phyloP scores from a whole-genome alignment of 441 rosid genomes.

The Isatis lusitanica region DNA sequence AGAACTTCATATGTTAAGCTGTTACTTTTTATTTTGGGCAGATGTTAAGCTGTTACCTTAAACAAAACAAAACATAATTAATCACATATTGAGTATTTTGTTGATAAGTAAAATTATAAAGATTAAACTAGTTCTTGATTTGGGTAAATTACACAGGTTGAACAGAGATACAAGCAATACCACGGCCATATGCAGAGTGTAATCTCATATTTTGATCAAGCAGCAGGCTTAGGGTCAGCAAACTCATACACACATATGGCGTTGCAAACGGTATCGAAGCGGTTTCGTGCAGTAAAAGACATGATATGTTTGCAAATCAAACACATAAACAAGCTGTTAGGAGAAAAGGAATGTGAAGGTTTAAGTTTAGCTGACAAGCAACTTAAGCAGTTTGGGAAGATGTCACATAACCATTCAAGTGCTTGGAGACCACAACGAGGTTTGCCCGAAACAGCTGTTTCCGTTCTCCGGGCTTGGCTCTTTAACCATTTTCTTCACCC shows the following conservation, averaged over 20 bases:
- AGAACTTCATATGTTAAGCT: neutral
- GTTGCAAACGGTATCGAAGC: conserved; percentile 64
- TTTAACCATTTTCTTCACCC: conserved; percentile 72
- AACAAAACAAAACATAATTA: neutral
- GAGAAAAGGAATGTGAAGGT: conserved; percentile 52
- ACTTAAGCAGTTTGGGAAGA: conserved; percentile 48
- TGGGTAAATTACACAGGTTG: conserved; percentile 44
- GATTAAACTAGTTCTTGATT: too few species aligned
- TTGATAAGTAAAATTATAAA: neutral
- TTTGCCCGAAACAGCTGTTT: conserved; percentile 60
- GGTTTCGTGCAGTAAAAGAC: conserved; percentile 66
- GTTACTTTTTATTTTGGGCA: too few species aligned
- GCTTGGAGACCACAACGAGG: conserved; percentile 79
- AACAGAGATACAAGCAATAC: conserved; percentile 65
- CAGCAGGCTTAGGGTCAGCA: conserved; percentile 58
- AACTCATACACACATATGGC: conserved; percentile 62
- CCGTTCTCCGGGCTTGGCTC: conserved; percentile 65
- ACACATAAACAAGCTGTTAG: conserved; percentile 49
- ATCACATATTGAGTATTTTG: neutral
- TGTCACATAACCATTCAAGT: conserved; percentile 43
- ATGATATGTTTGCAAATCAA: conserved; percentile 60
- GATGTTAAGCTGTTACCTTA: neutral
- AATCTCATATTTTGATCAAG: conserved; percentile 62
- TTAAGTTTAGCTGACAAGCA: conserved; percentile 46
- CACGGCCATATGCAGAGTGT: conserved; percentile 59